Percentiles rank a stretch among this genome's conserved stretches.
phyloP scores from a whole-genome alignment of 176 grass and related monocot species.

The Ampelocalamus luodianensis region DNA sequence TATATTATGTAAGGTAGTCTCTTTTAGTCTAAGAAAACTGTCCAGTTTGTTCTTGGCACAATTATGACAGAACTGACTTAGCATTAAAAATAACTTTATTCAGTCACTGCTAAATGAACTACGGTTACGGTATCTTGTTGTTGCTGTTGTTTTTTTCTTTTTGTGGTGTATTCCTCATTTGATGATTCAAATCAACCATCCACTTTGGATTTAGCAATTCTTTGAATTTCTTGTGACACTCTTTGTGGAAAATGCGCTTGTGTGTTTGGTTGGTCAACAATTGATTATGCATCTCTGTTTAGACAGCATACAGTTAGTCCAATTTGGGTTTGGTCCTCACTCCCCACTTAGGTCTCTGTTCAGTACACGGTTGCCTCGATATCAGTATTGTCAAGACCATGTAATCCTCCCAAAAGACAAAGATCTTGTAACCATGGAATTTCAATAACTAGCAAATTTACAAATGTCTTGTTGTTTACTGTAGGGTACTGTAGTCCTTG shows the following conservation, averaged over 20 bases:
- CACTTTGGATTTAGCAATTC: neutral
- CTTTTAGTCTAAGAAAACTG: neutral
- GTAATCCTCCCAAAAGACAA: neutral
- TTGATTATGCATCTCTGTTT: slow-evolving; percentile 9
- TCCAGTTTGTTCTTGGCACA: neutral
- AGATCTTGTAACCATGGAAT: neutral
- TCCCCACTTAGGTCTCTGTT: neutral
- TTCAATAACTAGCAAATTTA: neutral
- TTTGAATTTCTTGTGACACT: slow-evolving; percentile 2
- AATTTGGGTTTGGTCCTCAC: slow-evolving; percentile 1
- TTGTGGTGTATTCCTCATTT: neutral
- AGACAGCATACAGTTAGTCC: slow-evolving; percentile 1
- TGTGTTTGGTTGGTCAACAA: neutral
- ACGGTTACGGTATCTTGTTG: neutral
- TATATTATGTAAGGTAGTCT: neutral
- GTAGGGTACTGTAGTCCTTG: slow-evolving; percentile 76
- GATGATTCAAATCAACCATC: neutral
- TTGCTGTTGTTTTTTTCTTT: neutral
- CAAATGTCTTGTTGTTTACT: slow-evolving; percentile 27
- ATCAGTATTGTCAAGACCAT: slow-evolving; percentile 9
- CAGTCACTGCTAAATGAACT: neutral
- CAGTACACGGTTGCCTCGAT: slow-evolving; percentile 15
- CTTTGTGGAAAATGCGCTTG: neutral
- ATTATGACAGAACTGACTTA: neutral
- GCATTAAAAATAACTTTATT: neutral